These are phyloP conservation scores for Glutinoglossum americanum DNA, from an alignment of 495 filamentous ascomycete species.

Conservation along the genomic window DNA sequence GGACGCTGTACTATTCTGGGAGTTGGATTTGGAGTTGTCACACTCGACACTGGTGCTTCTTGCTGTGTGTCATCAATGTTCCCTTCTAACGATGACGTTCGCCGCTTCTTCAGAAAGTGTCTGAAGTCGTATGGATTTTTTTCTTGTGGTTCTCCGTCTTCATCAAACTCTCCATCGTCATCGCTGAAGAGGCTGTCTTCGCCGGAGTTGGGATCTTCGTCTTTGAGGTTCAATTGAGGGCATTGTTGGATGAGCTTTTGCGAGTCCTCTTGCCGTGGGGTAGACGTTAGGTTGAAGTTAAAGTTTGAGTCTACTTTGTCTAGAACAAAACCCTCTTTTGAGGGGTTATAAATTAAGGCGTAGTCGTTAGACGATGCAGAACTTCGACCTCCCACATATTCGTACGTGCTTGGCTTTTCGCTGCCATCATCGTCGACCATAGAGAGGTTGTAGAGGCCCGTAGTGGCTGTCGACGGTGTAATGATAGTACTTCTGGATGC, in stretches of 20 bases:
- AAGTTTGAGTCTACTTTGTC: conserved; percentile 6
- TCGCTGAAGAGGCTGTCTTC: conserved; percentile 9
- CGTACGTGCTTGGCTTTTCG: conserved; percentile 1
- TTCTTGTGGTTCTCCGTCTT: not conserved
- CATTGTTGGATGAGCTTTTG: conserved; percentile 5
- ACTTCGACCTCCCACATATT: conserved; percentile 1
- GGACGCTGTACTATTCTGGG: not conserved
- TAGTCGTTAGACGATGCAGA: not conserved
- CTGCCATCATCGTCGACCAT: conserved; percentile 6
- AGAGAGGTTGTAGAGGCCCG: not conserved
- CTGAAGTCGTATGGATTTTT: conserved; percentile 8
- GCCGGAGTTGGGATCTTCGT: not conserved
- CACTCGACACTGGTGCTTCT: not conserved
- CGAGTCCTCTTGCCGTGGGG: conserved; percentile 6
- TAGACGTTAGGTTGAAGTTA: conserved; percentile 9
- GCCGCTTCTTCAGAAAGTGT: conserved; percentile 4
- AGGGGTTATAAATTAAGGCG: conserved; percentile 6
- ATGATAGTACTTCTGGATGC: conserved; percentile 2
- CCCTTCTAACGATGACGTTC: not conserved
- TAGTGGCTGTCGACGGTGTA: not conserved
- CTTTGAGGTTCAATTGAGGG: conserved; percentile 3
- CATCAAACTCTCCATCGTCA: conserved; percentile 6
- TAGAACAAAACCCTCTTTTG: conserved; percentile 5
- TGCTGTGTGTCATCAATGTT: not conserved
- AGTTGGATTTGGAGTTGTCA: not conserved